Evolutionary conservation across 495 filamentous ascomycete genomes (phyloP), one percentile per base, ranked within the genome.

Genomic region (Rhypophila decipiens): DNA sequence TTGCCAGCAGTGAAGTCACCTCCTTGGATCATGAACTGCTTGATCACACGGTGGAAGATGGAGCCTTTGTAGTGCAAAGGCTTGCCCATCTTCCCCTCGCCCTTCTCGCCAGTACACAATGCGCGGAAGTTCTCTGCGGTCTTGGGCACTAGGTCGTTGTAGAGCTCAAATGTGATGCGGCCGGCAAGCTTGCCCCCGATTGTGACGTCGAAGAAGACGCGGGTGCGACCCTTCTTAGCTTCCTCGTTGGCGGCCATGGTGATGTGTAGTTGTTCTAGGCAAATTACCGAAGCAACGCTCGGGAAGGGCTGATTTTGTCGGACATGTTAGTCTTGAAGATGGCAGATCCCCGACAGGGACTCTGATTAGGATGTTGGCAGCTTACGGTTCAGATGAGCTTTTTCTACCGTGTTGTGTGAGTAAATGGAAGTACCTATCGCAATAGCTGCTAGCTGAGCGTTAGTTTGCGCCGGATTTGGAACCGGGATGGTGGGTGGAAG

Each of bases 11-110:
- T 99, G 76, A 97, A 99, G 72, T 99, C 93, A 70, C 93, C 93
- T 59, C 93, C 93, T 72, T 99, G 93, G 66, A 96, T 87, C 93
- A 99, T 99, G 77, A 99, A 99, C 51, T 84, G 68, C 68, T 95
- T 95, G 74, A 99, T 99, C 56, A 99, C 82, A 49, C 93, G 87
- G 76, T 99, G 93, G 83, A 99, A 99, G 49, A 50, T 63, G 45
- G 86, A 91, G 60, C 85, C 88, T 71, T 93, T 89, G 84, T 88
- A 99, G 66, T 84, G 85, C 48, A 99, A 75, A 33, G 84, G 86
- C 72, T 94, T 90, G 63, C 90, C 90, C 46, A 79, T 69, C 56
- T 85, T 89, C 41, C 89, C 88, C 39, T 81, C 55, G 22, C 90
- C 91, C 69, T 95, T 83, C 76, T 94, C 86, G 36, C 79, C 80